Evolutionary conservation across 345 rosid species (phyloP).

Genomic region (Schrenkiella parvula): DNA sequence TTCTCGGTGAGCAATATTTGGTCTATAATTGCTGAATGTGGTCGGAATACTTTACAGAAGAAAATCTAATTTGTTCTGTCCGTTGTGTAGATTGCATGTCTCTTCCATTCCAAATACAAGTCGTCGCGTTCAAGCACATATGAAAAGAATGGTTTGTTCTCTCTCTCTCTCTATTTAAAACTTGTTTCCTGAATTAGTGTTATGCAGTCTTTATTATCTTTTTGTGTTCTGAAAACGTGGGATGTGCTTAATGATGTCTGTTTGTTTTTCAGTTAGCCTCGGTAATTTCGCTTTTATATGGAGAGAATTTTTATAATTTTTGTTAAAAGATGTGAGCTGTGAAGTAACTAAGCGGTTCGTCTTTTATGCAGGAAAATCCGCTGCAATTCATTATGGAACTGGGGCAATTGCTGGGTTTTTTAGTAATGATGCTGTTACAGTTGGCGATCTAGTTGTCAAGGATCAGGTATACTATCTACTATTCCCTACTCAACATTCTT

Average conservation of each 20-base stretch:
- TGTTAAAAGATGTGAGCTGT: conserved; percentile 6
- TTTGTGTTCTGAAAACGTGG: background rate
- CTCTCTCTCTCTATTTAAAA: conserved; percentile 11
- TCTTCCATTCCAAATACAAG: conserved; percentile 75
- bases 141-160: conserved; percentile 67
- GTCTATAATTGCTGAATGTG: conserved; percentile 3
- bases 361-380: conserved; percentile 57
- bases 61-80: background rate
- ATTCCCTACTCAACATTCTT: background rate
- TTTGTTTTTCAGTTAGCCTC: background rate
- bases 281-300: background rate
- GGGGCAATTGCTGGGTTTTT: conserved; percentile 85
- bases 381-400: conserved; percentile 81
- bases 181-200: background rate
- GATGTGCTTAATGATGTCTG: background rate
- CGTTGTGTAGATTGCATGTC: conserved; percentile 65
- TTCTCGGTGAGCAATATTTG: conserved; percentile 57
- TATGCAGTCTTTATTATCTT: background rate
- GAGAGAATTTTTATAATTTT: background rate
- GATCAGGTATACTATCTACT: conserved; percentile 48
- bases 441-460: conserved; percentile 71
- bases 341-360: background rate
- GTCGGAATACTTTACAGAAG: background rate
- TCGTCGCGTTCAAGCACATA: conserved; percentile 70
- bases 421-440: conserved; percentile 67